Percentiles rank a stretch among this genome's conserved stretches.
Conservation (phyloP, 192 early-diverging fungal genomes). For the Neocallimastix lanati region DNA sequence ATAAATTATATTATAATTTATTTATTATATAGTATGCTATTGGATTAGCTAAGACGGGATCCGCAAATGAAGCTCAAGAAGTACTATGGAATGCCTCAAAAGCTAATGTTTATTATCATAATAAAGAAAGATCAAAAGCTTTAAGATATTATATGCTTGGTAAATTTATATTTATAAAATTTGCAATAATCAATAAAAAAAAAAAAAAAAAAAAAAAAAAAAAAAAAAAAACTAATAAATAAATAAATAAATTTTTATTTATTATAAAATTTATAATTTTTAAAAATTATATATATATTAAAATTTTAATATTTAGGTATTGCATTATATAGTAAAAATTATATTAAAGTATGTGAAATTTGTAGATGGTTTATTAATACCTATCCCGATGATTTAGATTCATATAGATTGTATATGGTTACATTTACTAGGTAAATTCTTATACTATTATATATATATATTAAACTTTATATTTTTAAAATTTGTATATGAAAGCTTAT, state of each 20-base stretch:
- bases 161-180: no score
- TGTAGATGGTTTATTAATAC: slow-evolving; percentile 16
- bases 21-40: slow-evolving; percentile 23
- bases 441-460: no score
- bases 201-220: no score
- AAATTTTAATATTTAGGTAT: slow-evolving; percentile 8
- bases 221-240: no score
- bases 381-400: slow-evolving; percentile 9
- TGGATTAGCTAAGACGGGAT: slow-evolving; percentile 22
- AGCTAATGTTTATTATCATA: slow-evolving; percentile 41
- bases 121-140: slow-evolving; percentile 11
- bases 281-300: no score
- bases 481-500: no score
- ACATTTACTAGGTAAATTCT: slow-evolving; percentile 5
- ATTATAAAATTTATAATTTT: no score
- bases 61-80: slow-evolving; percentile 30
- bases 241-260: no score
- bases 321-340: slow-evolving; percentile 8
- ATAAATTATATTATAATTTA: no score
- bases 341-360: slow-evolving; percentile 8
- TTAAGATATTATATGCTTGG: slow-evolving; percentile 37
- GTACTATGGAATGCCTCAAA: slow-evolving; percentile 29
- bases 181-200: no score
- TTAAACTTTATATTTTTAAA: no score
- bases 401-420: slow-evolving; percentile 9